Percentiles rank a stretch among this genome's conserved stretches.
phyloP scores from a whole-genome alignment of 192 early-diverging fungal genomes.

The Backusella sp. region DNA sequence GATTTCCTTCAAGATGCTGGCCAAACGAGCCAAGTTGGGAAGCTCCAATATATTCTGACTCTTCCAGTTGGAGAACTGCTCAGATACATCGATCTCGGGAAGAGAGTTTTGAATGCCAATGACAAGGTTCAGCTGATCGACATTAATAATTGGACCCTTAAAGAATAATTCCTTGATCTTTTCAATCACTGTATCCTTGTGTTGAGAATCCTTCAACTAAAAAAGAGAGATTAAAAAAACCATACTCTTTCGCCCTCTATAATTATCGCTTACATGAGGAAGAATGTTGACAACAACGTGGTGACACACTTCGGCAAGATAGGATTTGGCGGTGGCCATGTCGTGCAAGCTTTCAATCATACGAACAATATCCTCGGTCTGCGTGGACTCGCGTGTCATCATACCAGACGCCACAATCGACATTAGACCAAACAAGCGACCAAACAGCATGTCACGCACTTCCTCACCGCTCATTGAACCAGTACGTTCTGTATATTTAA shows the following conservation, averaged over 20 bases:
- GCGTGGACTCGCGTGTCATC: slow-evolving; percentile 59
- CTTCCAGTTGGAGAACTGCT: slow-evolving; percentile 33
- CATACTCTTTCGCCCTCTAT: background rate
- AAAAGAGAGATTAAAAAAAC: background rate
- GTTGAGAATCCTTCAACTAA: slow-evolving; percentile 10
- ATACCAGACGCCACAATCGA: slow-evolving; percentile 80
- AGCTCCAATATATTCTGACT: slow-evolving; percentile 27
- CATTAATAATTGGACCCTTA: slow-evolving; percentile 43
- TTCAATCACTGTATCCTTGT: slow-evolving; percentile 37
- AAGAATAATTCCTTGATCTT: slow-evolving; percentile 42
- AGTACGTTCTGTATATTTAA: slow-evolving; percentile 60
- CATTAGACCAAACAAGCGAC: slow-evolving; percentile 87
- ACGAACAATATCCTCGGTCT: slow-evolving; percentile 65
- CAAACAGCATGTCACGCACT: slow-evolving; percentile 85
- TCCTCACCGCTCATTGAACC: slow-evolving; percentile 82
- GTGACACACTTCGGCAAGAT: slow-evolving; percentile 77
- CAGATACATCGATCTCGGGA: slow-evolving; percentile 28
- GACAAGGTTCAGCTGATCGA: slow-evolving; percentile 54
- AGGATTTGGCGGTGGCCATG: slow-evolving; percentile 73
- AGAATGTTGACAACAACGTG: slow-evolving; percentile 63
- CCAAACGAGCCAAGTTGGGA: slow-evolving; percentile 32
- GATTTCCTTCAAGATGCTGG: slow-evolving; percentile 32
- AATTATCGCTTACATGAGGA: slow-evolving; percentile 39
- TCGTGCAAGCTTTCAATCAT: slow-evolving; percentile 69
- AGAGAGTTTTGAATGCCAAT: slow-evolving; percentile 42